Base-by-base conservation (phyloP, 768 basidiomycete species). In the Termitomyces sp. region DNA sequence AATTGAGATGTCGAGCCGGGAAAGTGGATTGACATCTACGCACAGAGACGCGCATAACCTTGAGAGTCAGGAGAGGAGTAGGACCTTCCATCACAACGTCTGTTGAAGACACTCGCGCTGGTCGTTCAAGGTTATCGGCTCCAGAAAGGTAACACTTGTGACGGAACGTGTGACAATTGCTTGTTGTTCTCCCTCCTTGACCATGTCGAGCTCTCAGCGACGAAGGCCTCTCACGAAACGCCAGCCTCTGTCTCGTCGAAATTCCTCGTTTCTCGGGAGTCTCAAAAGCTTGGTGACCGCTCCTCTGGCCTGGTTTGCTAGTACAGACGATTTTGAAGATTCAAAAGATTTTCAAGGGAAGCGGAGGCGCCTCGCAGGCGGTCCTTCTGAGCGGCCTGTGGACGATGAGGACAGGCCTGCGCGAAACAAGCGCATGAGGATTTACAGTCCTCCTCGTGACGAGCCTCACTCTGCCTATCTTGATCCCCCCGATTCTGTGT, bases 1-100 rank as follows among this genome's bases (percentile, higher is more conserved):
- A 55, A 48, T 55, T 56, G 30, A 55, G 57, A 48, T 58, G 47
- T 57, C 46, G 51, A 34, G 12, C 1, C 15, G 15, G 35, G 21
- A n/a, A 54, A 12, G 47, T 42, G 5, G 30, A 40, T 34, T 45
- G 5, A 41, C 42, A 45, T 45, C 44, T 51, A 84, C 89, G 70
- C 72, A 93, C 90, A 67, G 90, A 92, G 56, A 90, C 80, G 52
- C 90, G 81, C 87, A 93, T 93, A 55, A 92, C 90, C 69, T 93
- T 93, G 61, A 93, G 74, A 3, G 90, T 86, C 41, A 93, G 66
- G 37, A 85, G 72, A 67, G 91, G 88, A 1, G 77, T 74, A 53
- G 81, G 78, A 38, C 78, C 78, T 58, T 90, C 87, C 71, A 72
- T 72, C 30, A n/a, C 60, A 22, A 43, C 26, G 37, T 14, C 44